Evolutionary conservation across 345 rosid species (phyloP), one percentile per base, ranked within the genome.

Genomic region (Limnanthes douglasii): DNA sequence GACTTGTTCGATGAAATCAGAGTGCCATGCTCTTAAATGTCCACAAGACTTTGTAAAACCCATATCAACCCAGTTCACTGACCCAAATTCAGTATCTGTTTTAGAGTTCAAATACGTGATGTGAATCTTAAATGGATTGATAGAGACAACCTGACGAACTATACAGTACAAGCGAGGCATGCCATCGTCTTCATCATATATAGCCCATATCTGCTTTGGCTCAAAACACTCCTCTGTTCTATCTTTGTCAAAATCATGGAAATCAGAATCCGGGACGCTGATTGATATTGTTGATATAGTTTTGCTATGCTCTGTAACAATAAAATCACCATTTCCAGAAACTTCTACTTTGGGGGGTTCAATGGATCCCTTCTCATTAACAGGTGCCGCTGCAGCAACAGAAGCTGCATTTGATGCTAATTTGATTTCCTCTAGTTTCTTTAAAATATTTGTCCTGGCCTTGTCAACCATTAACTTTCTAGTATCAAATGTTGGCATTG

Each of bases 11-110:
- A 77, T 64, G 40, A 71, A 30, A 46, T 90, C 98, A 32, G 92
- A 59, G 63, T 53, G 80, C 35, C 54, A 53, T 11, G 94, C 86
- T 68, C 98, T 80, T 60, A 90, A 90, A 65, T 80, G 86, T 28
- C 98, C 98, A 27, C 98, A 90, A 14, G 98, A 90, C 56, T 90
- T 90, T 29, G 95, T 83, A 53, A 83, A 83, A 39, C 95, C 95
- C 14, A 60, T 68, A 39, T 78, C 75, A 20, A 64, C 61, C 98
- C 98, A 80, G 54, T 75, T 84, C 54, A 77, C 84, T 2, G 65
- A 57, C 31, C 95, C 95, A 23, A 84, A 90, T 59, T 90, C 94
- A 8, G 59, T 56, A 54, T 90, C 94, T 1, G 96, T 72, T 67
- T 78, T 90, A n/a, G 98, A 80, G 64, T 73, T 77, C 59, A 90